phyloP scores from a whole-genome alignment of 108 stramenopile genomes.

The Skeletonema potamos region DNA sequence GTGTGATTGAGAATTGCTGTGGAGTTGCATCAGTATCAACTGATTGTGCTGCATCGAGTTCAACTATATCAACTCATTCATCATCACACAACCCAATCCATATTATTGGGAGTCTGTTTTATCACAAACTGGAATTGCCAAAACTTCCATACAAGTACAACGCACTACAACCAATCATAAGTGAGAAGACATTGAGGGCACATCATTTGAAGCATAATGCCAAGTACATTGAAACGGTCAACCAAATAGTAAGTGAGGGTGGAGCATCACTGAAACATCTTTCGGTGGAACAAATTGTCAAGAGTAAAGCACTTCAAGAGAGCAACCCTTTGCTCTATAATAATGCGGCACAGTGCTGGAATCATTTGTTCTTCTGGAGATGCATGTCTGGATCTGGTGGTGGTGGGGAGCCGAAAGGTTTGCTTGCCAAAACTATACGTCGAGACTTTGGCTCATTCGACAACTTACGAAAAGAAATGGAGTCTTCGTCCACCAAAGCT shows the following conservation, averaged over 20 bases:
- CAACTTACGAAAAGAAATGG: constrained; percentile 34
- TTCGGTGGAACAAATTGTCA: constrained; percentile 37
- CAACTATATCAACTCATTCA: not conserved
- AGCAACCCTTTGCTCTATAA: constrained; percentile 54
- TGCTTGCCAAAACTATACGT: constrained; percentile 41
- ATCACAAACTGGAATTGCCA: constrained; percentile 40
- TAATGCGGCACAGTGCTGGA: constrained; percentile 71
- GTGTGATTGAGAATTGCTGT: constrained; percentile 72
- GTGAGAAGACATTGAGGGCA: constrained; percentile 54
- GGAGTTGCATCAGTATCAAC: not conserved
- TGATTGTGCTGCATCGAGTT: not conserved
- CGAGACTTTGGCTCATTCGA: constrained; percentile 43
- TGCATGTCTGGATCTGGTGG: constrained; percentile 52
- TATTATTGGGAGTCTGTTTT: not conserved
- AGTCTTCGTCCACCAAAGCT: constrained; percentile 21
- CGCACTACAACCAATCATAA: constrained; percentile 58
- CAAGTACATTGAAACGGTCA: constrained; percentile 49
- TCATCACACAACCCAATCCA: not conserved
- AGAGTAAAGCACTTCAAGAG: constrained; percentile 5
- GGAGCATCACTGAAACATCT: constrained; percentile 27
- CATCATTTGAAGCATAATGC: constrained; percentile 68
- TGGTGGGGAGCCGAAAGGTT: constrained; percentile 56
- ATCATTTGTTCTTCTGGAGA: constrained; percentile 83
- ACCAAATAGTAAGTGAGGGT: constrained; percentile 31
- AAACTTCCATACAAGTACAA: constrained; percentile 53